phyloP scores from a whole-genome alignment of 78 protist genomes.

The Dictyostelium capitatum region DNA sequence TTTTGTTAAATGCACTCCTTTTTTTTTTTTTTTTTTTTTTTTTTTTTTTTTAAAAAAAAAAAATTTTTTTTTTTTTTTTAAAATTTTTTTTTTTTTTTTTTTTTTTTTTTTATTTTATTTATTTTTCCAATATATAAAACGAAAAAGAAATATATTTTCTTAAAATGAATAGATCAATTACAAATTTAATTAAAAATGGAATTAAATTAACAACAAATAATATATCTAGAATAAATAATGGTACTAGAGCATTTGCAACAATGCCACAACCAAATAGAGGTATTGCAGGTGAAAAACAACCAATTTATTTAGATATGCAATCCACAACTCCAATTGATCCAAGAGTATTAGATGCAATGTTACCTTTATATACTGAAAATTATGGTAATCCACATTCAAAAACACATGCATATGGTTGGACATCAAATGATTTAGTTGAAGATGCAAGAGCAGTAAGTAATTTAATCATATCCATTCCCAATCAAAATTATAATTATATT shows the following conservation, averaged over 20 bases:
- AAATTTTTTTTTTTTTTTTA: not conserved
- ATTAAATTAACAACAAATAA: not conserved
- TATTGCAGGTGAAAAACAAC: slow-evolving; percentile 21
- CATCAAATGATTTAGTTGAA: slow-evolving; percentile 93
- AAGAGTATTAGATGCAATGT: slow-evolving; percentile 99
- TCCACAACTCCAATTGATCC: slow-evolving; percentile 98
- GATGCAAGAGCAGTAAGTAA: slow-evolving; percentile 91
- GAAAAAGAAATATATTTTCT: not conserved
- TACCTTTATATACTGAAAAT: slow-evolving; percentile 91
- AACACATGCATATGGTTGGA: slow-evolving; percentile 99
- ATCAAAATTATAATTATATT: too few species aligned
- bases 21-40: too few species aligned
- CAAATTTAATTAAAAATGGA: slow-evolving; percentile 6
- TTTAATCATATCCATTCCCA: too few species aligned
- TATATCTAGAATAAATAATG: not conserved
- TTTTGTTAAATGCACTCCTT: too few species aligned
- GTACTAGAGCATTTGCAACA: not conserved
- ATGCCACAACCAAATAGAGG: slow-evolving; percentile 2
- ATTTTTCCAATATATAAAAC: not conserved
- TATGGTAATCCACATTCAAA: slow-evolving; percentile 98
- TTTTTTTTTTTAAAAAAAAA: not conserved
- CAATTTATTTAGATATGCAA: slow-evolving; percentile 90
- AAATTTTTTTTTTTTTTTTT: not conserved
- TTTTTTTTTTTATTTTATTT: not conserved
- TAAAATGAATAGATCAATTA: slow-evolving; percentile 25